Evolutionary conservation across 345 rosid species (phyloP).

Genomic region (Lagerstroemia speciosa): DNA sequence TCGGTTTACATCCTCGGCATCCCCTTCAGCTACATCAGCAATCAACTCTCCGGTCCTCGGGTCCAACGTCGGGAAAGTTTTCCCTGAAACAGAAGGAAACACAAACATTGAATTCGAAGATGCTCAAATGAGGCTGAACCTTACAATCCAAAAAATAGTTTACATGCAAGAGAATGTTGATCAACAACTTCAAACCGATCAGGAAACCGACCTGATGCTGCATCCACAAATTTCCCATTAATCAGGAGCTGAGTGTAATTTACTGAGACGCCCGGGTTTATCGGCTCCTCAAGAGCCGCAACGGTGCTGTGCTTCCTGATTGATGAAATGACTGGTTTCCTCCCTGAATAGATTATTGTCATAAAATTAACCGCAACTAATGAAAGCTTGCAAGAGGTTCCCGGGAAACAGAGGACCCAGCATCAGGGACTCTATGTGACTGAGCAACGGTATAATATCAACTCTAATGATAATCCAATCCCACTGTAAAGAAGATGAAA

Average conservation of each 20-base stretch:
- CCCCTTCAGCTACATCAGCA: conserved; percentile 46
- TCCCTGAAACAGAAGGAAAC: conserved; percentile 20
- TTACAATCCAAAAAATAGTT: background rate
- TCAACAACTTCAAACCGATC: background rate
- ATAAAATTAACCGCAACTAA: background rate
- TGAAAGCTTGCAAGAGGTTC: background rate
- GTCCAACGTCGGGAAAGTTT: conserved; percentile 36
- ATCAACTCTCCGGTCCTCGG: conserved; percentile 47
- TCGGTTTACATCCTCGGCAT: conserved; percentile 39
- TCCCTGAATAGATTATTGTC: conserved; percentile 30
- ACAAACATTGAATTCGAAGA: background rate
- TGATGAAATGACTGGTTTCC: conserved; percentile 23
- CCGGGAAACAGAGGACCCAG: background rate
- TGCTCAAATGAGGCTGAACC: background rate
- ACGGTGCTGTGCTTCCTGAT: conserved; percentile 42
- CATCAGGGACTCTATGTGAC: background rate
- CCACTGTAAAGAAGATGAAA: background rate
- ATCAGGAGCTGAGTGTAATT: conserved; percentile 57
- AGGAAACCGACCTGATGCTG: conserved; percentile 61
- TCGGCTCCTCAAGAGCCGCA: conserved; percentile 44
- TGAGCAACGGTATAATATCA: background rate
- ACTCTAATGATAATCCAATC: background rate
- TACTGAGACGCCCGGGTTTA: conserved; percentile 54
- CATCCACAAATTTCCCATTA: conserved; percentile 65
- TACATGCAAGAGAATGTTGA: background rate